Conservation (phyloP, 306 rosid species). For the Lathyrus sativus region DNA sequence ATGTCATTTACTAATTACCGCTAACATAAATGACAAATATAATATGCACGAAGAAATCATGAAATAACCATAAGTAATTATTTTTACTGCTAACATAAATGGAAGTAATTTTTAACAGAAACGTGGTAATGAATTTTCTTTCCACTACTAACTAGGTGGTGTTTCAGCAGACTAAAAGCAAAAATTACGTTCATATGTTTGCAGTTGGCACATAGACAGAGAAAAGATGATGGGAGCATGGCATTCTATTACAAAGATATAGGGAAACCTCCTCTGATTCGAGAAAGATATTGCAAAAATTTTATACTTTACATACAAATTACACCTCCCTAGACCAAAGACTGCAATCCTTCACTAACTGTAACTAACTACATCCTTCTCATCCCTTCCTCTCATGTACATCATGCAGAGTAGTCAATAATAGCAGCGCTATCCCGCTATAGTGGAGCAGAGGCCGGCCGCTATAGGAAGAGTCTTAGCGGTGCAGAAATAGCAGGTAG, state of each 20-base stretch:
- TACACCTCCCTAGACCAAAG: background rate
- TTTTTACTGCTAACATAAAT: background rate
- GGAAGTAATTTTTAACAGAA: constrained; percentile 4
- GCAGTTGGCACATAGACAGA: background rate
- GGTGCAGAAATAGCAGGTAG: no score
- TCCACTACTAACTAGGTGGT: background rate
- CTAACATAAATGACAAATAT: background rate
- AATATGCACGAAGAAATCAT: constrained; percentile 9
- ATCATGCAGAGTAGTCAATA: background rate
- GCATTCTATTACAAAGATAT: background rate
- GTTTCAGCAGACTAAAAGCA: constrained; percentile 2
- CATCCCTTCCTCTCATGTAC: background rate
- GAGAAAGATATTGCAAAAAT: background rate
- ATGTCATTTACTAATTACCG: no score
- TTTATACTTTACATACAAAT: background rate
- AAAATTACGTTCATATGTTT: background rate
- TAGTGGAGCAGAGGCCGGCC: no score
- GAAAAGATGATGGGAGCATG: background rate
- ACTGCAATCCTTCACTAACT: background rate
- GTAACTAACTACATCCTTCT: background rate
- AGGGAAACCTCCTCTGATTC: background rate
- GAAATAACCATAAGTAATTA: background rate
- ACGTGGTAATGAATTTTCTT: background rate
- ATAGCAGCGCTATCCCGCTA: no score
- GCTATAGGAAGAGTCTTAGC: no score